Base-by-base conservation (phyloP, 495 filamentous ascomycete species). In the Xylaria cubensis region DNA sequence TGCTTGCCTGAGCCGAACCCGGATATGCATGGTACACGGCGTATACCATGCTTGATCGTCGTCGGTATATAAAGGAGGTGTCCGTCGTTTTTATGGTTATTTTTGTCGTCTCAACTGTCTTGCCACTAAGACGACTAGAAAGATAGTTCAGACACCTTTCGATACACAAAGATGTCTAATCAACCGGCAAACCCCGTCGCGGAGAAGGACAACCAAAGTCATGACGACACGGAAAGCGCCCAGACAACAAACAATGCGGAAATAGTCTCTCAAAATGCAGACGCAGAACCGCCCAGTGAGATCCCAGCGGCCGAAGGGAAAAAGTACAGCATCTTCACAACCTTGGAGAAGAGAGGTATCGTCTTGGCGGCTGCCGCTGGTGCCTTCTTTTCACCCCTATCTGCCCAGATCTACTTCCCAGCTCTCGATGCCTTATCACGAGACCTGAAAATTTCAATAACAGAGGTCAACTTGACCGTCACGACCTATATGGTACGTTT, bases 341-440 rank as follows among this genome's bases (percentile, higher is more conserved):
- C 78, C 59, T 78, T 80, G 70, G 82, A 89, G 73, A 92, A 92
- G 81, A 79, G 82, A 65, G 83, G 88, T 69, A 89, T 92, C 63
- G 86, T 93, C 63, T 81, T 89, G 64, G 84, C 88, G 62, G 89
- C 89, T 46, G 86, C 90, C 12, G 77, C 85, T 65, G 86, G 82
- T 13, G 87, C 89, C 26, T 90, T 92, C 78, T 92, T 92, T 83
- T 93, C 92, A 0, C 91, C 92, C 1, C 78, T 94, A 13, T 90
- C 89, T 13, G 88, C 90, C 0, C 79, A 82, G 42, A 93, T 94
- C 71, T 95, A 95, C 80, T 90, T 92, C 63, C 92, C 92, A 5
- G 89, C 91, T 0, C 81, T 94, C 51, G 86, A 82, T n/a, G 79
- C 80, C 0, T 75, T 93, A 7, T 82, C 88, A 0, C 36, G 76